These are phyloP conservation scores for Ottelia alismoides DNA, from an alignment of 106 monocot species.

Conservation along the genomic window DNA sequence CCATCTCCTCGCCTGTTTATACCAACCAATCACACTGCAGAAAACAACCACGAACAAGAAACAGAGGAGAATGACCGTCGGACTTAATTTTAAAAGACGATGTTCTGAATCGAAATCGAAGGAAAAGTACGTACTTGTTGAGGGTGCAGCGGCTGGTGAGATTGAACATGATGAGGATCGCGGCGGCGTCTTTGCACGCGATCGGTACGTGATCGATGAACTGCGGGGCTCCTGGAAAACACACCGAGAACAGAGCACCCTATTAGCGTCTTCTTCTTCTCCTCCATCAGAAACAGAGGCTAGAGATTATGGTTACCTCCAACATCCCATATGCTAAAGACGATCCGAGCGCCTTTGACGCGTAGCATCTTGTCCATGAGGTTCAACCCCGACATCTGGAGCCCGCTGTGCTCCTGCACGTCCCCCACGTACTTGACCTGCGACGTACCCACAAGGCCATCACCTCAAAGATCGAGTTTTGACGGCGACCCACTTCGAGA, in stretches of 20 bases:
- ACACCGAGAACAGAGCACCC: not conserved
- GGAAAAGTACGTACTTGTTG: constrained; percentile 35
- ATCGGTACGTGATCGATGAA: constrained; percentile 62
- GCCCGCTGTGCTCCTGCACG: constrained; percentile 39
- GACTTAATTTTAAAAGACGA: not conserved
- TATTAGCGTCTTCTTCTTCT: not conserved
- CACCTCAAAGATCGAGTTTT: too few relatives aligned
- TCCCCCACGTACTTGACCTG: not conserved
- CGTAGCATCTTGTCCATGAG: constrained; percentile 56
- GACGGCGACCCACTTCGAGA: too few relatives aligned
- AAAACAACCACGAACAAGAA: not conserved
- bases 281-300: not conserved
- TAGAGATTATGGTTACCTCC: constrained; percentile 28
- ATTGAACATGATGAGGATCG: constrained; percentile 96
- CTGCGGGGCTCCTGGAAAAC: constrained; percentile 40
- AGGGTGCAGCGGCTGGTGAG: constrained; percentile 73
- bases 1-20: constrained; percentile 67
- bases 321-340: constrained; percentile 82
- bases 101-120: not conserved
- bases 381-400: constrained; percentile 62
- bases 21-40: constrained; percentile 74
- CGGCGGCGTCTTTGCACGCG: constrained; percentile 85
- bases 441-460: too few relatives aligned
- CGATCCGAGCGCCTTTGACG: constrained; percentile 49
- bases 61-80: not conserved